Conservation (phyloP, 495 filamentous ascomycete species). For the Penicillium silybi region DNA sequence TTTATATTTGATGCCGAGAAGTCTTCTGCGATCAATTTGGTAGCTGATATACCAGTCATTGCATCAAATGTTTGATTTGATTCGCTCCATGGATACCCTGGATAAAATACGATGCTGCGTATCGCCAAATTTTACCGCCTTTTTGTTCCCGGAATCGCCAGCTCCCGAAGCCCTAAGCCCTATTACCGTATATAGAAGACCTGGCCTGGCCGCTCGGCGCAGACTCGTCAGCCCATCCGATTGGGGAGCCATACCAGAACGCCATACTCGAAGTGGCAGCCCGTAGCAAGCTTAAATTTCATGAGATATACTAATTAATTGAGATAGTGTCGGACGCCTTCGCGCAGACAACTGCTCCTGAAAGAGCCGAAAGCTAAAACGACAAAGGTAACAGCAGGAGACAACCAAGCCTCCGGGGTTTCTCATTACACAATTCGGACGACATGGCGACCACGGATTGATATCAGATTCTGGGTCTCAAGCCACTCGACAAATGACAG, state of each 20-base stretch:
- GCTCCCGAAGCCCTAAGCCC: conserved; percentile 22
- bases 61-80: not conserved
- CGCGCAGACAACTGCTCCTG: not conserved
- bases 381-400: conserved; percentile 10
- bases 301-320: not conserved
- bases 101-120: conserved; percentile 1
- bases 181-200: conserved; percentile 4
- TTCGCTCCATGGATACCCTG: not conserved
- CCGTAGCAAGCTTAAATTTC: not conserved
- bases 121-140: not conserved
- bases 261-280: not conserved
- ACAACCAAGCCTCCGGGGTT: not conserved
- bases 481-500: conserved; percentile 5
- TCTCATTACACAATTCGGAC: conserved; percentile 13
- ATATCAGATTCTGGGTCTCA: not conserved
- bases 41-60: not conserved
- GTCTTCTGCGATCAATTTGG: not conserved
- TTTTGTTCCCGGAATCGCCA: not conserved
- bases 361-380: not conserved
- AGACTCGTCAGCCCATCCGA: not conserved
- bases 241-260: not conserved
- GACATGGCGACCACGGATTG: conserved; percentile 3
- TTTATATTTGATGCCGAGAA: not conserved
- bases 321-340: not conserved
- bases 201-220: not conserved